Base-by-base conservation (phyloP, 1,284 basidiomycete genomes). In the Thecaphora frezii region DNA sequence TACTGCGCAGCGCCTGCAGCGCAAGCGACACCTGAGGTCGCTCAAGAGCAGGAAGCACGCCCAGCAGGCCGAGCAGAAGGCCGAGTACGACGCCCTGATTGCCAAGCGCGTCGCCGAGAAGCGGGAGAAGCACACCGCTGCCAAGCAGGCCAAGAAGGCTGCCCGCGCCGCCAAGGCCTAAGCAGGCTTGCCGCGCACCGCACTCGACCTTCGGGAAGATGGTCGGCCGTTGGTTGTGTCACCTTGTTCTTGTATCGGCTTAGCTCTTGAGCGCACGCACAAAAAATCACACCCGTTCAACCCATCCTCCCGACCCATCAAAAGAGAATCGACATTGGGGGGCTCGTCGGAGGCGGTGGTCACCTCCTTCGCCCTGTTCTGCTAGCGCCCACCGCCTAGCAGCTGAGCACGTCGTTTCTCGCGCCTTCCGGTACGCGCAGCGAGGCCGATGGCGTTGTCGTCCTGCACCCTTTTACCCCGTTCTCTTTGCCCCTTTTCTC, bases 1-100 rank as follows among this genome's bases (percentile, higher is more conserved):
- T 78, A 97, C 93, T 58, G 92, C 93, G 75, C 81, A 89, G 79
- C 91, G 93, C 78, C 89, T 97, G 79, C 94, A 98, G 84, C 90
- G 93, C 82, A 91, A 92, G 83, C 90, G 94, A 77, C 93, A 93
- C 85, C 86, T 94, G 77, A 87, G 84, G 68, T 87, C 91, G 53
- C 86, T 97, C 84, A 90, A 93, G 84, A 87, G 88, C 81, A 87
- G 90, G 82, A 87, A 87, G 81, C 84, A 90, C 80, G 90, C 93
- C 80, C 86, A 84, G 81, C 92, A 96, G 85, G 92, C 92, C 84
- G 93, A 92, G 83, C 89, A 92, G 84, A 90, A 94, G 84, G 80
- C 86, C 62, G 94, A 97, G 84, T 66, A 33, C 74, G 87, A 87
- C 44, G 84, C 84, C 68, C 84, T 93, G 79, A 81, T 97, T 58